Evolutionary conservation across 1,284 basidiomycete species (phyloP), one percentile per base, ranked within the genome.

Genomic region (Vanrija sp.): DNA sequence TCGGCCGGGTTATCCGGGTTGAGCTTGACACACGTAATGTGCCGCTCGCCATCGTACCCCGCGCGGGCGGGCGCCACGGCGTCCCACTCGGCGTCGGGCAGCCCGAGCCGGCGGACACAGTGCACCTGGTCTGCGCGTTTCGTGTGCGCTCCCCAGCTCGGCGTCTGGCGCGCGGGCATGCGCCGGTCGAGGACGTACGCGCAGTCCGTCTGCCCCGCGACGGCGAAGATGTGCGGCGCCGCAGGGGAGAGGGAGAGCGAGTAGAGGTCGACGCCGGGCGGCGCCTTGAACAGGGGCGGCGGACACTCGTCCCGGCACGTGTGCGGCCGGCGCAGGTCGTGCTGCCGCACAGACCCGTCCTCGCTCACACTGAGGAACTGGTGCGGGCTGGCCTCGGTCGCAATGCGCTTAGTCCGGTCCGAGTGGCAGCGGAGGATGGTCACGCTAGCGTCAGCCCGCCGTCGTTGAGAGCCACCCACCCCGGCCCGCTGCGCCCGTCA

Each of bases 161-260:
- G 75, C 24, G 88, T 73, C 48, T 83, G 79, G 7, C 85, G 81
- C 8, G 85, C 83, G 16, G 83, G 75, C 72, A 91, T 87, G 51
- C 93, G 82, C 49, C 93, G 81, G 72, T 97, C 93, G 66, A 90
- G 94, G 1, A 97, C 81, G 72, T 87, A 92, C 1, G 88, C 92
- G 84, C 91, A 51, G 22, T 70, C 68, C 6, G 68, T 68, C 38
- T 67, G 69, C 5, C 79, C 79, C 0, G 78, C 78, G 1, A 79
- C 79, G 1, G 75, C 73, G 51, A 81, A 80, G 7, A 79, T 69
- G 62, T 79, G 76, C 15, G 79, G 79, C 19, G 77, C 68, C 8
- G 75, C 62, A 20, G 73, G 71, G 49, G 73, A 76, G 25, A 79
- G 65, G 43, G 73, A 72, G 19, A 81, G 65, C 25, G 74, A 76